These are phyloP conservation scores for Leccinum boreale DNA, from an alignment of 768 basidiomycete species.

Conservation along the genomic window DNA sequence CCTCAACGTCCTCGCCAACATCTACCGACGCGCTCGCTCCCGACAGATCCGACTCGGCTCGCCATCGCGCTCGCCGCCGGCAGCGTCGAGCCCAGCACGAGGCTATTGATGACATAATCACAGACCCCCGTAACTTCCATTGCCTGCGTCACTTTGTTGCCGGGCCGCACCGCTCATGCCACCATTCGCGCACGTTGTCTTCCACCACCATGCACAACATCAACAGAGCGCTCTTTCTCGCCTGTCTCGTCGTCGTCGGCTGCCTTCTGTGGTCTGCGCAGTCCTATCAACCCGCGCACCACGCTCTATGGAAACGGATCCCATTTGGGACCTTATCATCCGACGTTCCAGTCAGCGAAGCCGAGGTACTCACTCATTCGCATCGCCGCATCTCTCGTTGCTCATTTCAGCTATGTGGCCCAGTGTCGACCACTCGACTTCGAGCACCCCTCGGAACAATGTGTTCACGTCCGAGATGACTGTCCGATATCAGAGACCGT, in stretches of 20 bases:
- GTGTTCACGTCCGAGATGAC: conserved; percentile 53
- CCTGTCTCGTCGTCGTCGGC: conserved; percentile 49
- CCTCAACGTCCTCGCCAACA: neutral
- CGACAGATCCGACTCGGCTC: neutral
- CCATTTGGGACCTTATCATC: neutral
- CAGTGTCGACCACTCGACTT: conserved; percentile 68
- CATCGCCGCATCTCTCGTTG: neutral
- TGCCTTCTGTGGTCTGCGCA: conserved; percentile 63
- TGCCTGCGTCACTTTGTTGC: neutral
- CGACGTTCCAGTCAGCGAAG: neutral
- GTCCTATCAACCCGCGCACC: conserved; percentile 1
- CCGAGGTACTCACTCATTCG: conserved; percentile 5
- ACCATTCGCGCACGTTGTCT: neutral
- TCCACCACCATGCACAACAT: conserved; percentile 42
- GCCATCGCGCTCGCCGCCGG: neutral
- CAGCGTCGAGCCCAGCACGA: neutral
- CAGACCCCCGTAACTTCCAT: neutral
- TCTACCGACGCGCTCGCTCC: neutral
- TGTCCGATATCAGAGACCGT: conserved; percentile 63
- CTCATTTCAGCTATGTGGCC: neutral
- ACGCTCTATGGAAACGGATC: conserved; percentile 11
- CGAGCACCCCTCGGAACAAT: conserved; percentile 51
- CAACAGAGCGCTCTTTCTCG: conserved; percentile 49
- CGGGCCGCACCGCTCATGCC: neutral
- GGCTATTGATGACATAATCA: conserved; percentile 15